Conservation (phyloP, 495 filamentous ascomycete species). For the Alectoria sarmentosa region DNA sequence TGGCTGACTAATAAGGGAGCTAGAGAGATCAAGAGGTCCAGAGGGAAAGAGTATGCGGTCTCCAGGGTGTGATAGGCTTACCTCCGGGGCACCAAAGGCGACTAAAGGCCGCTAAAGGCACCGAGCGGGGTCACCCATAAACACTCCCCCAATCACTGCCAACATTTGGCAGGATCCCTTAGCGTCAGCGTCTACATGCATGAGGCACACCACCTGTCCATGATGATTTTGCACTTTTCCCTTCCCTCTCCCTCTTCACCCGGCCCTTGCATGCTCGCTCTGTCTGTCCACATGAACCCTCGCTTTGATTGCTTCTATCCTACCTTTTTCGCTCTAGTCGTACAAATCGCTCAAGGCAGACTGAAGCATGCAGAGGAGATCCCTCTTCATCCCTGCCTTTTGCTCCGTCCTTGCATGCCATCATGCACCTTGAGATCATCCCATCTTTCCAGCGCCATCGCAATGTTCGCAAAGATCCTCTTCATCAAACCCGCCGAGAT, state of each 20-base stretch:
- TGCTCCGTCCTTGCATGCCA: slow-evolving; percentile 8
- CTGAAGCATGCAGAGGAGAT: slow-evolving; percentile 1
- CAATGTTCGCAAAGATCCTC: slow-evolving; percentile 13
- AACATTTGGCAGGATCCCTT: slow-evolving; percentile 6
- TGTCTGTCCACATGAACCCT: neutral
- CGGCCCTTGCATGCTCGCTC: slow-evolving; percentile 4
- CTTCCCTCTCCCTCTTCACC: neutral
- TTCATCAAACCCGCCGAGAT: neutral
- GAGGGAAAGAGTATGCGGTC: slow-evolving; percentile 5
- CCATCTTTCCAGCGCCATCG: slow-evolving; percentile 19
- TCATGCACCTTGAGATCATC: slow-evolving; percentile 18
- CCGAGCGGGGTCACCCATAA: slow-evolving; percentile 13
- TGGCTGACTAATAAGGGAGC: neutral
- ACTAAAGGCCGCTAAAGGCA: neutral
- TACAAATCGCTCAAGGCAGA: slow-evolving; percentile 5
- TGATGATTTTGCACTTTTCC: neutral
- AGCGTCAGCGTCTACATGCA: slow-evolving; percentile 19
- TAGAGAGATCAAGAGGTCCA: neutral
- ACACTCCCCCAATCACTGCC: slow-evolving; percentile 12
- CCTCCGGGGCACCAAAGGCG: neutral
- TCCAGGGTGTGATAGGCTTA: slow-evolving; percentile 10
- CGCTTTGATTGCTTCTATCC: slow-evolving; percentile 1
- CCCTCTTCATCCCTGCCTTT: neutral
- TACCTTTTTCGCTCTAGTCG: slow-evolving; percentile 9
- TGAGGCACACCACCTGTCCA: slow-evolving; percentile 10